These are phyloP conservation scores for Xylaria sp. DNA, from an alignment of 2,329 filamentous ascomycete genomes.

Conservation along the genomic window DNA sequence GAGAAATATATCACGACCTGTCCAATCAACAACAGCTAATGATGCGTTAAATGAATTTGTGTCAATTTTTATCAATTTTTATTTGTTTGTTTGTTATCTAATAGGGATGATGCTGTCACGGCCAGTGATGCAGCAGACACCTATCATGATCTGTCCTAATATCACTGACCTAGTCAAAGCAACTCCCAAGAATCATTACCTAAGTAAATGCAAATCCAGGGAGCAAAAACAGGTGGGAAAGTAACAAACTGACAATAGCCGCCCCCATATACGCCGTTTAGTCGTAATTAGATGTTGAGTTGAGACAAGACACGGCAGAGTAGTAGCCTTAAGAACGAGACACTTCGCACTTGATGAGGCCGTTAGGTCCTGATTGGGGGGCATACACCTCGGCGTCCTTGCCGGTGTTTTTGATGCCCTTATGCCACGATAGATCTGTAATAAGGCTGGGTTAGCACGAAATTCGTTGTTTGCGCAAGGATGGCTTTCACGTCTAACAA, in stretches of 20 bases:
- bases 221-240: constrained; percentile 3
- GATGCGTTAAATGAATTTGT: constrained; percentile 24
- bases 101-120: constrained; percentile 25
- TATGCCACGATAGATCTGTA: constrained; percentile 94
- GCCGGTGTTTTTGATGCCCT: constrained; percentile 93
- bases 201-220: constrained; percentile 16
- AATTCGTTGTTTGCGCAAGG: background rate
- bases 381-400: constrained; percentile 96
- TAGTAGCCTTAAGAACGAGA: constrained; percentile 58
- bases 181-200: constrained; percentile 29
- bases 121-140: constrained; percentile 9
- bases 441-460: constrained; percentile 16
- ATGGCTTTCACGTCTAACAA: background rate
- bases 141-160: constrained; percentile 11
- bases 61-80: constrained; percentile 10
- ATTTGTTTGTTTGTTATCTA: constrained; percentile 39
- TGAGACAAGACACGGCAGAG: constrained; percentile 21
- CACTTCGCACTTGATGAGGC: constrained; percentile 94
- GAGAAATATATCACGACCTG: background rate
- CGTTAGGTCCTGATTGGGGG: constrained; percentile 92
- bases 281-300: constrained; percentile 35
- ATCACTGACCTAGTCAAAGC: constrained; percentile 14
- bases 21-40: background rate
- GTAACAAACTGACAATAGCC: constrained; percentile 21
- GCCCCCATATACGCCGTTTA: constrained; percentile 38